A percentile compares a stretch with the other conserved stretches of the same genome.
phyloP scores from a whole-genome alignment of 2,329 filamentous ascomycete species.

The Calycina marina region DNA sequence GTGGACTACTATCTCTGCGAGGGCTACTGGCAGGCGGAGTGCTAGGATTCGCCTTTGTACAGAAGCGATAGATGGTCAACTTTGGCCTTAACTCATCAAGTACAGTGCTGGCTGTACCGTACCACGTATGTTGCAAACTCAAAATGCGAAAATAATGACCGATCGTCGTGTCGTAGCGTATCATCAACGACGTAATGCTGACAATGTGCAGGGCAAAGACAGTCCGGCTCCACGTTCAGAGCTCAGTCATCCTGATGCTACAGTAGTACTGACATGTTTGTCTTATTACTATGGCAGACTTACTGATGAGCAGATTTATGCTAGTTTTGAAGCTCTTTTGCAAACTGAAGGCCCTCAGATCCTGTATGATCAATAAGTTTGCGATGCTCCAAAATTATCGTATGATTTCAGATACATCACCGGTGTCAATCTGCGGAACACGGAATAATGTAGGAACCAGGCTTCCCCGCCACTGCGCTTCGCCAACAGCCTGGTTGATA shows the following conservation, averaged over 20 bases:
- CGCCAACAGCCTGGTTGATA: slow-evolving; percentile 43
- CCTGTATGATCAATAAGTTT: slow-evolving; percentile 37
- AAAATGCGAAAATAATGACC: too few relatives aligned
- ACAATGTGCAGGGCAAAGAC: too few relatives aligned
- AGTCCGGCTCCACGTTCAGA: slow-evolving; percentile 38
- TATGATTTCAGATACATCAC: slow-evolving; percentile 26
- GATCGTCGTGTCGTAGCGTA: too few relatives aligned
- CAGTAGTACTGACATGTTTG: slow-evolving; percentile 39
- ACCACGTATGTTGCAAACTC: too few relatives aligned
- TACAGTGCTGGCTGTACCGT: slow-evolving; percentile 41
- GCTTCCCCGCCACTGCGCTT: slow-evolving; percentile 39
- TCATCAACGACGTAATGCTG: too few relatives aligned
- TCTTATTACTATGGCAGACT: slow-evolving; percentile 44
- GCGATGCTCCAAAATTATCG: slow-evolving; percentile 23
- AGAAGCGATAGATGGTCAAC: slow-evolving; percentile 51
- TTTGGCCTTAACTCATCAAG: slow-evolving; percentile 39
- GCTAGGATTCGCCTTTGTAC: slow-evolving; percentile 34
- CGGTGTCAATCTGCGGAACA: slow-evolving; percentile 45
- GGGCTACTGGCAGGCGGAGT: slow-evolving; percentile 42
- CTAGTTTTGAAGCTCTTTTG: slow-evolving; percentile 31
- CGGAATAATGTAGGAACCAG: slow-evolving; percentile 27
- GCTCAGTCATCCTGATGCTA: slow-evolving; percentile 46
- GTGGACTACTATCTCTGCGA: slow-evolving; percentile 32
- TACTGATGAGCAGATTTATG: slow-evolving; percentile 31
- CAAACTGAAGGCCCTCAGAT: slow-evolving; percentile 34